Evolutionary conservation across 441 rosid genomes (phyloP), one percentile per base, ranked within the genome.

Genomic region (Mallotus repandus): DNA sequence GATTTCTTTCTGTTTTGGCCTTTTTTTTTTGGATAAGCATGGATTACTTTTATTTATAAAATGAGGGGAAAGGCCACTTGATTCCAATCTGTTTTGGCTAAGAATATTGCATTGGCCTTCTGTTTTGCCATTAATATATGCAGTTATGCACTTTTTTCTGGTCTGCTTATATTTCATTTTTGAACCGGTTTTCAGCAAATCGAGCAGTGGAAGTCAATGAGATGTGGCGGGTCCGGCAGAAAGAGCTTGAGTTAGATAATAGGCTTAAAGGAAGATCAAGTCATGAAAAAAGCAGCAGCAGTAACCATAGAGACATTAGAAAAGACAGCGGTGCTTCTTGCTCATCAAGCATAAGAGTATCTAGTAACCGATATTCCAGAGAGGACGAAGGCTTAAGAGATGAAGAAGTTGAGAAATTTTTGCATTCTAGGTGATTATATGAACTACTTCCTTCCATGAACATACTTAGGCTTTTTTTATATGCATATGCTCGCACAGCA

Each of bases 181-280:
- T 25, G 5, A 29, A 72, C 65, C 67, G 53, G 4, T 68, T 13
- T 57, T 57, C 88, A 96, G 99, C 98, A 68, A 96, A 93, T 82
- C 88, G 85, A 87, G 88, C 88, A 53, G 92, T 89, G 72, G 97
- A 96, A 80, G 90, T 90, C 72, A 88, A 81, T 73, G 99, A 96
- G 81, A 90, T 96, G 98, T 96, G 99, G 97, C 88, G 83, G 45
- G 76, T 82, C 67, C 89, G 96, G 52, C 87, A 84, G 68, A 85
- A 89, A 84, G 98, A 96, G 85, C 76, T 81, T 61, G 91, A 91
- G 83, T 70, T 85, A 68, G 80, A 84, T 74, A 81, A 84, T 68
- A 84, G 84, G 68, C 80, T 81, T 69, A 85, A 84, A 77, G 70
- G 80, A 63, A 85, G 86, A 79, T 83, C 91, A 63, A 82, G 81